Conservation (phyloP, 208 protist genomes). For the Porcisia hertigi region DNA sequence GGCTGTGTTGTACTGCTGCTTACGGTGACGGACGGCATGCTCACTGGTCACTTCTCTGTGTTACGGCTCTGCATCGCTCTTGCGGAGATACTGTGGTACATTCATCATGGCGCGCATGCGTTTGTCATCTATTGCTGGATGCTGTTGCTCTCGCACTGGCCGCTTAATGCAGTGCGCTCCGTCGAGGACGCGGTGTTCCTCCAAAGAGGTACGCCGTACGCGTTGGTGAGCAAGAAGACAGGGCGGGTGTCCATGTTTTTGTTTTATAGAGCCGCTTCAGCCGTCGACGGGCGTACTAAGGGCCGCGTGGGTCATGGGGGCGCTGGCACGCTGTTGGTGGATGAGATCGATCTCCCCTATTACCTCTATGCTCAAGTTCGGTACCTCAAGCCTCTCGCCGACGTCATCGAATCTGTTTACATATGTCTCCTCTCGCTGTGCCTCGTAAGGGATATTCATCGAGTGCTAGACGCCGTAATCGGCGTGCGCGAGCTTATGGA, state of each 20-base stretch:
- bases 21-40: constrained; percentile 37
- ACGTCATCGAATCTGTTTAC: constrained; percentile 13
- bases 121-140: constrained; percentile 54
- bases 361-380: constrained; percentile 37
- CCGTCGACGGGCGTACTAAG: constrained; percentile 12
- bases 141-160: constrained; percentile 41
- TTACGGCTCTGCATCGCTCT: constrained; percentile 32
- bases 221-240: constrained; percentile 22
- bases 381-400: constrained; percentile 29
- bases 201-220: constrained; percentile 42
- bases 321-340: constrained; percentile 9
- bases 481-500: constrained; percentile 57
- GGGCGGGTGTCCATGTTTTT: constrained; percentile 39
- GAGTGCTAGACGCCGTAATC: constrained; percentile 24
- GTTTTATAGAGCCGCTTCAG: constrained; percentile 33
- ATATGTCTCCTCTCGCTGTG: constrained; percentile 24
- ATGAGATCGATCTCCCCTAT: constrained; percentile 26
- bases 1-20: constrained; percentile 38
- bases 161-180: constrained; percentile 11
- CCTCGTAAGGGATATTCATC: constrained; percentile 19
- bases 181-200: constrained; percentile 14
- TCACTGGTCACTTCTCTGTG: constrained; percentile 46
- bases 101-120: constrained; percentile 53
- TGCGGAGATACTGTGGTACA: constrained; percentile 48
- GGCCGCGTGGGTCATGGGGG: neutral